Evolutionary conservation across 177 flowering plant species (phyloP).

Genomic region (Tripterygium wilfordii): DNA sequence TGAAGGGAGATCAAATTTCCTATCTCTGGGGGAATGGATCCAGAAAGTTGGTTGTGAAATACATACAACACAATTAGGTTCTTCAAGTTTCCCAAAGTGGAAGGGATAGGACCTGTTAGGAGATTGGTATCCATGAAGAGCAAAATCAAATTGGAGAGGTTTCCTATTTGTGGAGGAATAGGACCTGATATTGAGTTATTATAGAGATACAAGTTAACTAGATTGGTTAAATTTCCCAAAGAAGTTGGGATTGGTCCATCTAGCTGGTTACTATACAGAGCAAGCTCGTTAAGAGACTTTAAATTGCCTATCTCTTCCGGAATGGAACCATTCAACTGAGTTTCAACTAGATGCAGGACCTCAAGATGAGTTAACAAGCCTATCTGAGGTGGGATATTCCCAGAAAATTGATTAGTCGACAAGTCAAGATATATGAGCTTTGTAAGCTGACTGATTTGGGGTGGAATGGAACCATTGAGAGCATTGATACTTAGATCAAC

Average conservation of each 20-base stretch:
- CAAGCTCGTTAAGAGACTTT: background rate
- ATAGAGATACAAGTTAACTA: no score
- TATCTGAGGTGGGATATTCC: no score
- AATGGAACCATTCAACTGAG: no score
- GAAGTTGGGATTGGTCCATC: slow-evolving; percentile 3
- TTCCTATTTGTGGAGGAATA: no score
- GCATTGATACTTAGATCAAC: no score
- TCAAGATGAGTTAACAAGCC: no score
- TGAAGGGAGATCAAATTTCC: slow-evolving; percentile 11
- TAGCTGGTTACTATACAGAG: background rate
- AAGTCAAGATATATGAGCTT: no score
- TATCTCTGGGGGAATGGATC: slow-evolving; percentile 17
- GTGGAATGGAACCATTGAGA: slow-evolving; percentile 9
- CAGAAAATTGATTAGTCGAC: no score
- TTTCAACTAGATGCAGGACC: no score
- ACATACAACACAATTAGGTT: slow-evolving; percentile 1
- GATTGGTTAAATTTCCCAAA: no score
- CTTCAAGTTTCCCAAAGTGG: slow-evolving; percentile 6
- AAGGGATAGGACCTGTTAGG: slow-evolving; percentile 16
- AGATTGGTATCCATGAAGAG: slow-evolving; percentile 8
- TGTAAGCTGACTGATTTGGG: background rate
- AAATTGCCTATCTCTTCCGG: no score
- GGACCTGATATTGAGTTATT: no score
- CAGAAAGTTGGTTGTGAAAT: slow-evolving; percentile 7
- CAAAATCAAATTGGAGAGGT: background rate